These are phyloP conservation scores for Komagataella phaffii DNA, from an alignment of 805 yeast species.

Conservation along the genomic window DNA sequence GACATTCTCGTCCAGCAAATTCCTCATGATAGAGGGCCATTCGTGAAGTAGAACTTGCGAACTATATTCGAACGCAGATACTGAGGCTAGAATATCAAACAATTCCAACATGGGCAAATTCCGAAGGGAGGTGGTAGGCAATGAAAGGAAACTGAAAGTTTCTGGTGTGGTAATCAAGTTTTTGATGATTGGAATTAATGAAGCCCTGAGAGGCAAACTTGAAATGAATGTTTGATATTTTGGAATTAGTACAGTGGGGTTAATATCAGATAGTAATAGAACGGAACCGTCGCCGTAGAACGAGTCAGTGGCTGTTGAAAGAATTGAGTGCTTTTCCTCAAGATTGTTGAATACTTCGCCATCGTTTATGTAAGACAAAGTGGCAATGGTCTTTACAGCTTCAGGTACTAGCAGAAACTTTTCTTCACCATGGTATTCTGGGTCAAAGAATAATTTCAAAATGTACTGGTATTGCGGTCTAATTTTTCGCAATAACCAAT, in stretches of 20 bases:
- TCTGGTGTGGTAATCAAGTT: constrained; percentile 11
- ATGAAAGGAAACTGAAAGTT: constrained; percentile 9
- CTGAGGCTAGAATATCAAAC: constrained; percentile 10
- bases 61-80: constrained; percentile 12
- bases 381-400: constrained; percentile 10
- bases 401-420: constrained; percentile 8
- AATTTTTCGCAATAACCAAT: constrained; percentile 5
- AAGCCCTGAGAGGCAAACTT: constrained; percentile 10
- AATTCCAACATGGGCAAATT: constrained; percentile 12
- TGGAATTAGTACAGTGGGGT: constrained; percentile 12
- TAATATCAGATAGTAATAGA: constrained; percentile 12
- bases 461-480: constrained; percentile 12
- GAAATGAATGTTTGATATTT: constrained; percentile 4
- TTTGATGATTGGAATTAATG: constrained; percentile 10
- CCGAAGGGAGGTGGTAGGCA: constrained; percentile 8
- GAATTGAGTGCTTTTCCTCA: constrained; percentile 10
- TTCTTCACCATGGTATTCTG: constrained; percentile 11
- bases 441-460: constrained; percentile 11
- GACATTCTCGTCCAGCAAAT: constrained; percentile 12
- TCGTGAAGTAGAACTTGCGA: constrained; percentile 9
- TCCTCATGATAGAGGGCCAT: constrained; percentile 17
- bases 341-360: constrained; percentile 8
- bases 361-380: constrained; percentile 7
- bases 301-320: constrained; percentile 4
- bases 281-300: constrained; percentile 4